Evolutionary conservation across 1,284 basidiomycete genomes (phyloP).

Genomic region (Albatrellus sp.): DNA sequence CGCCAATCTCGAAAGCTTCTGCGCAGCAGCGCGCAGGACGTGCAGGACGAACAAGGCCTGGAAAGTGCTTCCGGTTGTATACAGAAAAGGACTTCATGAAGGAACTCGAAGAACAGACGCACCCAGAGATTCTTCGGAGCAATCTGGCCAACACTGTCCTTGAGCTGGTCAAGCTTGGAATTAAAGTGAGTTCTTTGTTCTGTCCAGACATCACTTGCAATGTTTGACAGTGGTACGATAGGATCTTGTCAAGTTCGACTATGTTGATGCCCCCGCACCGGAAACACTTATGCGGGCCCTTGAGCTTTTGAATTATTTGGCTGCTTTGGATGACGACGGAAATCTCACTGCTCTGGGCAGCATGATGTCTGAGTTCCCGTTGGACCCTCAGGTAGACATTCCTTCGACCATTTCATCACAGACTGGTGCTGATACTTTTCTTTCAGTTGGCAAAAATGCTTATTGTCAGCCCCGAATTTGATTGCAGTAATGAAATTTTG

Average conservation of each 20-base stretch:
- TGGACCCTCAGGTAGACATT: constrained; percentile 76
- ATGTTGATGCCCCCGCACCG: constrained; percentile 92
- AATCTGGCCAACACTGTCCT: constrained; percentile 92
- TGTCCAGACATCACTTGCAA: neutral
- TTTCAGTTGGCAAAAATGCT: constrained; percentile 83
- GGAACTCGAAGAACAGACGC: constrained; percentile 91
- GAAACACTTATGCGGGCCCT: constrained; percentile 98
- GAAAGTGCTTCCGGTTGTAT: constrained; percentile 95
- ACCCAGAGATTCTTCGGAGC: constrained; percentile 88
- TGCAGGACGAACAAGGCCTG: constrained; percentile 90
- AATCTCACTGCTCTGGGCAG: constrained; percentile 78
- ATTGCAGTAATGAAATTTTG: constrained; percentile 92
- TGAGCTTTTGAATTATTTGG: constrained; percentile 87
- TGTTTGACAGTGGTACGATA: too few species aligned
- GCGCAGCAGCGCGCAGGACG: constrained; percentile 95
- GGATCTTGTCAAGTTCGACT: constrained; percentile 90
- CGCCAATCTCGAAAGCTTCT: constrained; percentile 92
- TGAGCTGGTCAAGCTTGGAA: constrained; percentile 88
- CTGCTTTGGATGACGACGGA: constrained; percentile 91
- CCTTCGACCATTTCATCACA: neutral
- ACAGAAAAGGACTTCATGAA: constrained; percentile 97
- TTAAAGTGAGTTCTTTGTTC: constrained; percentile 38
- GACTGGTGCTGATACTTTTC: neutral
- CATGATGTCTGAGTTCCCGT: constrained; percentile 97
- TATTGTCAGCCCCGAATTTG: constrained; percentile 89